A percentile compares a stretch with the other conserved stretches of the same genome.
These are phyloP conservation scores for Chrysanthemum makinoi DNA, from an alignment of 129 eudicot genomes.

Conservation along the genomic window DNA sequence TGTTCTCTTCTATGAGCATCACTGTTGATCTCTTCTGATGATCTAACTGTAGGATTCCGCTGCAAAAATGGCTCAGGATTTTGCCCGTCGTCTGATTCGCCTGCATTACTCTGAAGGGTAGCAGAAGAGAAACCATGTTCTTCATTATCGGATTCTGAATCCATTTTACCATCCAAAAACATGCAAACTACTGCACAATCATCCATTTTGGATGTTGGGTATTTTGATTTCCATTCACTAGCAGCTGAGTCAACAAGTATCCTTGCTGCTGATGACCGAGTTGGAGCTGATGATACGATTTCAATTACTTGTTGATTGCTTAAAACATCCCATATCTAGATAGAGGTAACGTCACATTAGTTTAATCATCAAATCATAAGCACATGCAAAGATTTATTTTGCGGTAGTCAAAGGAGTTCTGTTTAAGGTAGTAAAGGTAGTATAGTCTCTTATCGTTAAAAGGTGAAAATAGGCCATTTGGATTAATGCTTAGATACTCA, in stretches of 20 bases:
- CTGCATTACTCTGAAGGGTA: constrained; percentile 70
- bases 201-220: constrained; percentile 94
- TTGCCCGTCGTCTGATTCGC: constrained; percentile 83
- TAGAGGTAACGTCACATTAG: neutral
- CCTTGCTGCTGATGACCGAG: constrained; percentile 83
- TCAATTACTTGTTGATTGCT: constrained; percentile 92
- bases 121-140: constrained; percentile 83
- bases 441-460: neutral
- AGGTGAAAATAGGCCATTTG: neutral
- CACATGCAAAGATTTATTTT: no score
- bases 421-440: no score
- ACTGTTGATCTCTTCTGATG: constrained; percentile 55
- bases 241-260: constrained; percentile 84
- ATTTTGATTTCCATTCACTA: constrained; percentile 88
- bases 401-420: neutral
- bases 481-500: neutral
- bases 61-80: constrained; percentile 67
- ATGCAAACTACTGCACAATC: constrained; percentile 97
- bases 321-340: constrained; percentile 93
- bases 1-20: constrained; percentile 28
- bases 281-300: constrained; percentile 68
- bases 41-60: constrained; percentile 72
- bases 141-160: constrained; percentile 81
- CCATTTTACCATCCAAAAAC: constrained; percentile 89
- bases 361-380: neutral